Conservation (phyloP, 768 basidiomycete genomes). For the Rubroboletus satanas region DNA sequence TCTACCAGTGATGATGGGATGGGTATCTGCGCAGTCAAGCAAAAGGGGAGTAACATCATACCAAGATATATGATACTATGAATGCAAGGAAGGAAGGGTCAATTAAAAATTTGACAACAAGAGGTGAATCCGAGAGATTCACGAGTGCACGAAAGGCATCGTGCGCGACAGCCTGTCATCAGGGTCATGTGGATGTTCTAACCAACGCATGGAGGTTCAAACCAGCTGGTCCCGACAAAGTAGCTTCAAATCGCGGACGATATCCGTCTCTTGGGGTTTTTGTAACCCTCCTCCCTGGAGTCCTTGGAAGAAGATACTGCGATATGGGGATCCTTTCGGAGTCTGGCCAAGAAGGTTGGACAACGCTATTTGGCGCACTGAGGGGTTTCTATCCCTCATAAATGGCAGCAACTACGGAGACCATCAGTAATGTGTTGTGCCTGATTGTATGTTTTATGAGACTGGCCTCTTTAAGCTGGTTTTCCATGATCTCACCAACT, state of each 20-base stretch:
- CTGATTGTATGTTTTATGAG: neutral
- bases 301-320: constrained; percentile 70
- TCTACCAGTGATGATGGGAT: constrained; percentile 42
- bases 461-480: constrained; percentile 39
- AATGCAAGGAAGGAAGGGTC: constrained; percentile 75
- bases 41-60: constrained; percentile 44
- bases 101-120: constrained; percentile 61
- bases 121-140: constrained; percentile 84
- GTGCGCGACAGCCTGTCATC: constrained; percentile 74
- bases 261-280: constrained; percentile 56
- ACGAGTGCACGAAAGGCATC: constrained; percentile 93
- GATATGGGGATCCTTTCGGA: constrained; percentile 61
- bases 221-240: constrained; percentile 86
- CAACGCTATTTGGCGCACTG: constrained; percentile 84
- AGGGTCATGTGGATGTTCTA: constrained; percentile 14
- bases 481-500: constrained; percentile 28
- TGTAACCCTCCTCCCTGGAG: constrained; percentile 55
- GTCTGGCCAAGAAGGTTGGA: constrained; percentile 81
- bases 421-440: constrained; percentile 6
- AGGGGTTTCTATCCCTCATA: constrained; percentile 79
- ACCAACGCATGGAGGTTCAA: constrained; percentile 32
- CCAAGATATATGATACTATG: constrained; percentile 85
- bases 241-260: constrained; percentile 77
- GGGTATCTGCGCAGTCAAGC: constrained; percentile 2
- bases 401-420: constrained; percentile 72